Percentiles rank a stretch among this genome's conserved stretches.
Conservation (phyloP, 2,329 filamentous ascomycete genomes). For the Aspergillus sergii region DNA sequence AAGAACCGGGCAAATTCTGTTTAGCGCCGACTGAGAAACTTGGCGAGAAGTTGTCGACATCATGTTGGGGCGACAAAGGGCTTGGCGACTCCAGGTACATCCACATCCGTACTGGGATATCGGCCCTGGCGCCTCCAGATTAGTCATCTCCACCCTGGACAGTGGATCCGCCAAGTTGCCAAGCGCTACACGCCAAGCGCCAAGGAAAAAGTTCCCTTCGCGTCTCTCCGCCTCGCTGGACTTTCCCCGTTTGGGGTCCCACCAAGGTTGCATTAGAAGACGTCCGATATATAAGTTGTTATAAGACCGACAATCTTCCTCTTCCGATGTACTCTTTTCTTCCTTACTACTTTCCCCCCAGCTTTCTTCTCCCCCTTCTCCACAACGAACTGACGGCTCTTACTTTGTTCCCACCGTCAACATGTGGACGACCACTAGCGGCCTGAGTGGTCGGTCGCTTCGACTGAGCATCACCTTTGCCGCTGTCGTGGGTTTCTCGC, state of each 20-base stretch:
- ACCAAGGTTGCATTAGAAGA: background rate
- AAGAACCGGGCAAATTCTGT: background rate
- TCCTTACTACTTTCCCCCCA: background rate
- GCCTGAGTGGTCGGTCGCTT: conserved; percentile 29
- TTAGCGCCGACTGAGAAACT: background rate
- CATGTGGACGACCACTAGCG: conserved; percentile 36
- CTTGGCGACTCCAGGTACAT: background rate
- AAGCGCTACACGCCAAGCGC: background rate
- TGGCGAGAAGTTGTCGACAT: background rate
- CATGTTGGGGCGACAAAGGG: background rate
- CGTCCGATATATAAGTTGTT: background rate
- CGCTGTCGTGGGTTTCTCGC: conserved; percentile 54
- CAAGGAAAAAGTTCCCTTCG: background rate
- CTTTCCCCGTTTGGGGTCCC: background rate
- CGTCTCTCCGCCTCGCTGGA: background rate
- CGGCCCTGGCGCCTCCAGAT: background rate
- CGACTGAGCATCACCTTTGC: conserved; percentile 30
- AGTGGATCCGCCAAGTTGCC: background rate
- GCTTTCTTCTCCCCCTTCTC: background rate
- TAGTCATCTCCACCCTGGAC: background rate
- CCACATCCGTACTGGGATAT: too few species aligned
- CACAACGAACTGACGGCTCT: background rate
- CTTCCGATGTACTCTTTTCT: background rate
- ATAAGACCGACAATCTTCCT: background rate
- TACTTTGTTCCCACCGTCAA: conserved; percentile 2